A percentile compares a stretch with the other conserved stretches of the same genome.
Evolutionary conservation across 164 flowering plant species (phyloP).

Genomic region (Vitis rupestris): DNA sequence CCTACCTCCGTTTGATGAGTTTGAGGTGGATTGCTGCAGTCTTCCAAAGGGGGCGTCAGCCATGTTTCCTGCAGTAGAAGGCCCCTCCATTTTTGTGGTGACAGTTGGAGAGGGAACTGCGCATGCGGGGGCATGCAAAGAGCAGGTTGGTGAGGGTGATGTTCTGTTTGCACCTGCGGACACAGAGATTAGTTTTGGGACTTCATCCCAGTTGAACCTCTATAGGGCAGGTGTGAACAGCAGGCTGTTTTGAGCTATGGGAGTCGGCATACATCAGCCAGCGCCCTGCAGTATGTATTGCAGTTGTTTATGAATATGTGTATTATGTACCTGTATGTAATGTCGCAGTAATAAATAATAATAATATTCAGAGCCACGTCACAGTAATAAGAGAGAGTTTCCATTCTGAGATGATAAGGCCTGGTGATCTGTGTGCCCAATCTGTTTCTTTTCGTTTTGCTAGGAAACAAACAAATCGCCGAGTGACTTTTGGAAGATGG

Average conservation of each 20-base stretch:
- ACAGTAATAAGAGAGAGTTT: too few relatives aligned
- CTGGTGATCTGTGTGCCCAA: too few relatives aligned
- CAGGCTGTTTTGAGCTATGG: slow-evolving; percentile 34
- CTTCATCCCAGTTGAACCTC: slow-evolving; percentile 41
- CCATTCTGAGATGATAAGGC: too few relatives aligned
- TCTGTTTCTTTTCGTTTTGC: too few relatives aligned
- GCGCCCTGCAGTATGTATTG: neutral
- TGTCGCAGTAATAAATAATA: neutral
- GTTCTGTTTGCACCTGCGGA: slow-evolving; percentile 75
- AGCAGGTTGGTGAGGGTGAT: slow-evolving; percentile 50
- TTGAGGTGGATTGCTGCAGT: slow-evolving; percentile 78
- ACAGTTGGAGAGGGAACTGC: slow-evolving; percentile 60
- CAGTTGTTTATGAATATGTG: neutral
- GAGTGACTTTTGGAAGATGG: too few relatives aligned
- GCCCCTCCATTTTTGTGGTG: slow-evolving; percentile 74
- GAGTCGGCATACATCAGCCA: neutral
- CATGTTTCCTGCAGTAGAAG: slow-evolving; percentile 54
- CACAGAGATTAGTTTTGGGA: slow-evolving; percentile 34
- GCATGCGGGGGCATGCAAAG: slow-evolving; percentile 10
- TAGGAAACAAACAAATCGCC: too few relatives aligned
- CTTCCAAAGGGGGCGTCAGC: slow-evolving; percentile 52
- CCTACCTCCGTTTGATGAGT: slow-evolving; percentile 85
- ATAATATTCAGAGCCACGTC: too few relatives aligned
- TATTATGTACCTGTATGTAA: neutral
- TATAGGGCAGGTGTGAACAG: slow-evolving; percentile 75